Percentiles rank a stretch among this genome's conserved stretches.
Conservation (phyloP, 106 monocot genomes). For the Acanthochlamys bracteata region DNA sequence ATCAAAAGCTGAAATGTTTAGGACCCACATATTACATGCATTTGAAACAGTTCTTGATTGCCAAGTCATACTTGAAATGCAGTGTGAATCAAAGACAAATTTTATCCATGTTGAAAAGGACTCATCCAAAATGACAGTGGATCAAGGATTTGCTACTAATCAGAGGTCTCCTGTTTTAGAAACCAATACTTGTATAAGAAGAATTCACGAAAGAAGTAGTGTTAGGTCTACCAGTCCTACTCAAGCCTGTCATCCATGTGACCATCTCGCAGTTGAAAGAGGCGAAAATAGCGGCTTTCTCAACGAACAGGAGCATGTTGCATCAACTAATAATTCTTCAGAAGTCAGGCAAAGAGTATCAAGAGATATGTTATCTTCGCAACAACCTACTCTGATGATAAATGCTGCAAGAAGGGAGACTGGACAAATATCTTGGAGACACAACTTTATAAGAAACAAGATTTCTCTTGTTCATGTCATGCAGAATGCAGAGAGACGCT, state of each 20-base stretch:
- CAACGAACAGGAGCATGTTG: constrained; percentile 4
- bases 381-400: constrained; percentile 5
- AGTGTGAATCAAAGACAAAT: constrained; percentile 40
- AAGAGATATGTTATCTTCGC: constrained; percentile 37
- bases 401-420: constrained; percentile 24
- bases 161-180: constrained; percentile 12
- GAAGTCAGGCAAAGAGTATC: constrained; percentile 14
- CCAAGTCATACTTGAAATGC: constrained; percentile 78
- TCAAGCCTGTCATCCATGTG: constrained; percentile 16
- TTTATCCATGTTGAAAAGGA: constrained; percentile 12
- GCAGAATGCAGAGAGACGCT: constrained; percentile 57
- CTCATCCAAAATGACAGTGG: constrained; percentile 29
- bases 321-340: constrained; percentile 9
- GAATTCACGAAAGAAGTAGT: constrained; percentile 13
- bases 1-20: constrained; percentile 82
- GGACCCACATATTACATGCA: constrained; percentile 75
- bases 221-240: constrained; percentile 17
- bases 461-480: constrained; percentile 92
- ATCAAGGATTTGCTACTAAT: constrained; percentile 22
- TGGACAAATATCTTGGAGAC: constrained; percentile 20
- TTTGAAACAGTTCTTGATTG: constrained; percentile 72
- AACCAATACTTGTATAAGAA: constrained; percentile 25
- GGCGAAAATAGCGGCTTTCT: constrained; percentile 41
- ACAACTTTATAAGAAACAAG: constrained; percentile 68
- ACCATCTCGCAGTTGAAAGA: constrained; percentile 32